These are phyloP conservation scores for Auriscalpium microsporum DNA, from an alignment of 768 basidiomycete species.

Conservation along the genomic window DNA sequence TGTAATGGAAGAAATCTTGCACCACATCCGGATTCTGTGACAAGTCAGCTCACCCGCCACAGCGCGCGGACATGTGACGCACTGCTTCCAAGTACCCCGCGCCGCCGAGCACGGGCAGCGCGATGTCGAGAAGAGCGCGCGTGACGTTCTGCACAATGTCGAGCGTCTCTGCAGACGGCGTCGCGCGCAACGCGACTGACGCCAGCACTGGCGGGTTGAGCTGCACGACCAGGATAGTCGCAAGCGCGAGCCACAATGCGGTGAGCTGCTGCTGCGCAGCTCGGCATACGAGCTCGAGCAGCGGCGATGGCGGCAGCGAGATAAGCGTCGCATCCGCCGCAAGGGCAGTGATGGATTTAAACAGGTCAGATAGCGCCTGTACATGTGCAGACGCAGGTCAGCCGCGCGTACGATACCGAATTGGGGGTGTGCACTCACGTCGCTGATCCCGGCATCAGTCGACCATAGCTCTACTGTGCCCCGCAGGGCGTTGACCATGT, in stretches of 20 bases:
- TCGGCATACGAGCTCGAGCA: slow-evolving; percentile 70
- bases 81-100: slow-evolving; percentile 67
- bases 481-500: slow-evolving; percentile 51
- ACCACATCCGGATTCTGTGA: slow-evolving; percentile 84
- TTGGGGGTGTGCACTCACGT: slow-evolving; percentile 41
- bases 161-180: slow-evolving; percentile 47
- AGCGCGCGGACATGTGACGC: slow-evolving; percentile 19
- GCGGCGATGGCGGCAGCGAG: slow-evolving; percentile 71
- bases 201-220: slow-evolving; percentile 64
- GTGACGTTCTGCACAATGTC: slow-evolving; percentile 47
- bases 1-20: slow-evolving; percentile 78
- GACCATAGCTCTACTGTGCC: slow-evolving; percentile 69
- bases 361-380: slow-evolving; percentile 72
- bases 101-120: slow-evolving; percentile 42
- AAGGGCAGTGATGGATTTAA: slow-evolving; percentile 80
- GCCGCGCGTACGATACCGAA: not conserved
- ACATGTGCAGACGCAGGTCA: not conserved
- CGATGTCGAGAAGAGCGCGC: slow-evolving; percentile 50
- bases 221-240: slow-evolving; percentile 72
- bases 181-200: slow-evolving; percentile 36
- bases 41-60: not conserved
- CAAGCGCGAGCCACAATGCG: slow-evolving; percentile 78
- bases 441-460: slow-evolving; percentile 64
- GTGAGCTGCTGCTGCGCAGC: slow-evolving; percentile 67
- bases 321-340: slow-evolving; percentile 71